These are phyloP conservation scores for Nicotiana attenuata DNA, from an alignment of 257 asterid genomes.

Conservation along the genomic window DNA sequence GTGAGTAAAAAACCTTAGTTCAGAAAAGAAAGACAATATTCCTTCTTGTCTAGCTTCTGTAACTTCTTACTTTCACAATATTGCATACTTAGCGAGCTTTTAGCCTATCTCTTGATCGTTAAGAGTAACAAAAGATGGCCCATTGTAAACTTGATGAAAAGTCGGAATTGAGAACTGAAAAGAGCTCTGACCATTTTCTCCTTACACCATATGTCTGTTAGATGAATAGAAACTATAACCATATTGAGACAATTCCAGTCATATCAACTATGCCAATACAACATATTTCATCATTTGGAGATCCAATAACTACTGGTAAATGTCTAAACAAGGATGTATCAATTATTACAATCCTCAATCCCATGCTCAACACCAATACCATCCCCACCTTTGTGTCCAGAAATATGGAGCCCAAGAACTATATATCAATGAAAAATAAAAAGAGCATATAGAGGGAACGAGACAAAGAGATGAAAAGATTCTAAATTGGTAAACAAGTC, in stretches of 20 bases:
- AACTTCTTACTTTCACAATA: background rate
- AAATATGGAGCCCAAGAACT: too few relatives aligned
- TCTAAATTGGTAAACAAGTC: background rate
- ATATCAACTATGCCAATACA: background rate
- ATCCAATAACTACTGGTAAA: background rate
- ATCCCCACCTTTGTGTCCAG: background rate
- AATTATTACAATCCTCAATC: background rate
- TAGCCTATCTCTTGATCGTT: background rate
- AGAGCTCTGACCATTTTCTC: background rate
- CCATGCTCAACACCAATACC: background rate
- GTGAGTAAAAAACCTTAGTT: background rate
- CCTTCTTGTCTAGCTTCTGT: background rate
- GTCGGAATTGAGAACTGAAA: background rate
- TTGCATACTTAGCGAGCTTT: background rate
- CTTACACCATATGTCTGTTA: background rate
- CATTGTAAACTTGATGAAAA: background rate
- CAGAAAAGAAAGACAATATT: background rate
- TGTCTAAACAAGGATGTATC: background rate
- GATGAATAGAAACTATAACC: background rate
- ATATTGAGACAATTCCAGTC: background rate
- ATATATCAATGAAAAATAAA: background rate
- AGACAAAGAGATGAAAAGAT: background rate
- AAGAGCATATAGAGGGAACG: background rate
- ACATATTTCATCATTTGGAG: slow-evolving; percentile 2
- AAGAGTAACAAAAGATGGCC: background rate